Evolutionary conservation across 164 flowering plant genomes (phyloP).

Genomic region (Umbellularia californica): DNA sequence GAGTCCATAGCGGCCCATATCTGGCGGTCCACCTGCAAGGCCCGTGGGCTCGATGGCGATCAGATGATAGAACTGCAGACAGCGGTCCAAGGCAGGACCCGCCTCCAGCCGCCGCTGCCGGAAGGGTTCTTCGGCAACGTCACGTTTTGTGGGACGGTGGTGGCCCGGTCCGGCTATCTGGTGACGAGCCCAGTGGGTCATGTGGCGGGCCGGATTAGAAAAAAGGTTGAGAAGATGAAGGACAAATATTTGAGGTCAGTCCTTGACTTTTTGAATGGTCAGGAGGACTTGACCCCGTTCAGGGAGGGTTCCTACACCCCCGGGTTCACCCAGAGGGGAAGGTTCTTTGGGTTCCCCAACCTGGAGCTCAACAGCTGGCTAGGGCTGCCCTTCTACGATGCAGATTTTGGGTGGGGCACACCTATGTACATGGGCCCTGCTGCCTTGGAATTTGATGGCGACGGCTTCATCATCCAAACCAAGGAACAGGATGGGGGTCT

Average conservation of each 20-base stretch:
- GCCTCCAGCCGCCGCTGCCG: conserved; percentile 22
- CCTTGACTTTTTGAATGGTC: conserved; percentile 53
- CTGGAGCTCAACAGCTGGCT: conserved; percentile 28
- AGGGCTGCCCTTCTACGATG: conserved; percentile 17
- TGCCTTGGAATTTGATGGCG: conserved; percentile 26
- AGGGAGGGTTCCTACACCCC: conserved; percentile 47
- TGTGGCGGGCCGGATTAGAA: conserved; percentile 38
- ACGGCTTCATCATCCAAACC: conserved; percentile 25
- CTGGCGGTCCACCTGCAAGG: conserved; percentile 33
- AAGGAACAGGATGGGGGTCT: conserved; percentile 35
- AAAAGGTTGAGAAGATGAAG: conserved; percentile 40
- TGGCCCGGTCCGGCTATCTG: conserved; percentile 12
- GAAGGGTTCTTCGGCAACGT: conserved; percentile 26
- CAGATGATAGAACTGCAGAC: conserved; percentile 14
- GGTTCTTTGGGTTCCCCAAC: conserved; percentile 33
- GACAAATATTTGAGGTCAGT: conserved; percentile 54
- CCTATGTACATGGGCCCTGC: conserved; percentile 40
- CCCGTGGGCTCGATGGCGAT: conserved; percentile 5
- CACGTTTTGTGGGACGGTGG: not conserved
- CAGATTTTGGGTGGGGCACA: conserved; percentile 46
- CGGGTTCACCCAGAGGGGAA: not conserved
- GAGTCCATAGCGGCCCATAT: conserved; percentile 21
- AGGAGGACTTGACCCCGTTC: conserved; percentile 45
- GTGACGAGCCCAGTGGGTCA: conserved; percentile 17
- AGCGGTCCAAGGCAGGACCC: conserved; percentile 12